Base-by-base conservation (phyloP, 106 monocot species). In the Dendrobium chrysotoxum region DNA sequence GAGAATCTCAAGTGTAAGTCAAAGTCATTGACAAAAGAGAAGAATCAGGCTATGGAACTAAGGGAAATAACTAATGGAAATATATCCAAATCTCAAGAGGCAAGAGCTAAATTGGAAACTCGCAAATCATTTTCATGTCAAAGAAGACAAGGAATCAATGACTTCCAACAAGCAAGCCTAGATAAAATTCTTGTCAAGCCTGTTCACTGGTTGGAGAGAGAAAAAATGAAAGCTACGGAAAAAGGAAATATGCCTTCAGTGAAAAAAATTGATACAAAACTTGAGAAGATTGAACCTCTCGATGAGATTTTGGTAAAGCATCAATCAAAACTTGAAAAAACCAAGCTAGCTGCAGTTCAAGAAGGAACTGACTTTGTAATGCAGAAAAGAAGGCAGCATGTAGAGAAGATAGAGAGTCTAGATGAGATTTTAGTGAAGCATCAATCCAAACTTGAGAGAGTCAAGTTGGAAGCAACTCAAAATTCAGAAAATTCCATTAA, bases 391-490 rank as follows among this genome's bases (percentile, higher is more conserved):
- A 76, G 82, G 40, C 53, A 78, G 73, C 75, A 82, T 23, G 17
- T 35, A n/a, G 83, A 87, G 40, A 86, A 72, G 23, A 38, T 21
- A 28, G 87, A 72, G 50, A 81, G 87, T 71, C 80, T 95, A 68
- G 88, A 82, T 79, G 90, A 90, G n/a, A 80, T 92, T 75, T 80
- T 95, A 65, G 86, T 95, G 25, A 95, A 92, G 78, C 92, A 85
- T 80, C 86, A 83, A 57, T 86, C 83, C 2, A 85, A 84, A 75
- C 82, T 84, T 73, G 92, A 93, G 85, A 91, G 83, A 81, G 89
- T 70, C 58, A 90, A 95, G 79, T 53, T 87, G 54, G 76, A 75
- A 78, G 53, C 82, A 74, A 35, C 72, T 40, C 64, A 81, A 38
- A 66, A 82, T 68, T 39, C 83, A 28, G n/a, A 66, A 67, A 79